A percentile compares a stretch with the other conserved stretches of the same genome.
Evolutionary conservation across 495 filamentous ascomycete genomes (phyloP).

Genomic region (Penicillium cinerascens): DNA sequence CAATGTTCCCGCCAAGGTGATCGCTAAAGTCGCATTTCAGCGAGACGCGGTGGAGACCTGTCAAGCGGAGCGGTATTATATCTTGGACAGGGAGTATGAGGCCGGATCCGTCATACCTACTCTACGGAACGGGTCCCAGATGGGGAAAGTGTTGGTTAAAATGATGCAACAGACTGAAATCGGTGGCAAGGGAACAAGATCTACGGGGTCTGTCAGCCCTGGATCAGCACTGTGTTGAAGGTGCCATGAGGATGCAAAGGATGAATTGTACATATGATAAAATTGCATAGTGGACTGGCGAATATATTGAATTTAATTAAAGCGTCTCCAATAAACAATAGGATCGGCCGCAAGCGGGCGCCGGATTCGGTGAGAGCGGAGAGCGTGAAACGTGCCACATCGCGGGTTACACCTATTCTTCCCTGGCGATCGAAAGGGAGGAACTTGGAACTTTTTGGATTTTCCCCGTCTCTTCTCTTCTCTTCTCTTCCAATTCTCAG

Average conservation of each 20-base stretch:
- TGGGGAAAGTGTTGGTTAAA: conserved; percentile 30
- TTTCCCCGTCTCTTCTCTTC: too few relatives aligned
- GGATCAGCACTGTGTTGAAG: not conserved
- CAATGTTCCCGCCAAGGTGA: conserved; percentile 39
- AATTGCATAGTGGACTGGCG: not conserved
- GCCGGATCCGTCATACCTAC: conserved; percentile 37
- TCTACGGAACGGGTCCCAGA: conserved; percentile 29
- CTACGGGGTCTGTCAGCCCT: conserved; percentile 17
- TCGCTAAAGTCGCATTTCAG: conserved; percentile 41
- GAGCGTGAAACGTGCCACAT: not conserved
- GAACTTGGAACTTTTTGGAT: conserved; percentile 8
- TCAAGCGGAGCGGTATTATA: conserved; percentile 39
- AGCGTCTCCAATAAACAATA: not conserved
- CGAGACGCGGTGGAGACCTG: conserved; percentile 30
- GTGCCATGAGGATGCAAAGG: not conserved
- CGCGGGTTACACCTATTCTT: not conserved
- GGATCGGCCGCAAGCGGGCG: conserved; percentile 22
- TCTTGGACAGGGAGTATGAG: conserved; percentile 38
- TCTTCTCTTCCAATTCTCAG: not conserved
- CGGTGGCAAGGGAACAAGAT: conserved; percentile 28
- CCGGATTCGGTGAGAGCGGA: conserved; percentile 19
- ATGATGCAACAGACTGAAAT: conserved; percentile 36
- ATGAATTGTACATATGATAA: conserved; percentile 1
- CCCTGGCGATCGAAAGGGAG: not conserved
- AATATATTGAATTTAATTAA: not conserved